A percentile compares a stretch with the other conserved stretches of the same genome.
Evolutionary conservation across 495 filamentous ascomycete species (phyloP).

Genomic region (Pseudevernia furfuracea): DNA sequence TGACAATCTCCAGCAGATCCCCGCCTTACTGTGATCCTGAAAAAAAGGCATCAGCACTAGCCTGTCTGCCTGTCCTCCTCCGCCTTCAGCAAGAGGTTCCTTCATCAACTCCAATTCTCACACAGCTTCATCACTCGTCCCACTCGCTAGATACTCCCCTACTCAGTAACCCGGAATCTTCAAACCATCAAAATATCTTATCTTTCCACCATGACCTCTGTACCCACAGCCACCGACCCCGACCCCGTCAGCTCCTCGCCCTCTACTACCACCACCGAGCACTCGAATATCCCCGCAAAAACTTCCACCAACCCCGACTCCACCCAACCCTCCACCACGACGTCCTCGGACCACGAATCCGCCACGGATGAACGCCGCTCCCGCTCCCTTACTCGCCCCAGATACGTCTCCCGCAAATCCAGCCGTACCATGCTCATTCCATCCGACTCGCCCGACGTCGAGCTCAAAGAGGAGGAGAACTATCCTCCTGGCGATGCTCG

Average conservation of each 20-base stretch:
- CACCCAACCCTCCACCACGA: constrained; percentile 10
- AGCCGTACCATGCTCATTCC: constrained; percentile 77
- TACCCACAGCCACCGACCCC: not conserved
- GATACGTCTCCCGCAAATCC: constrained; percentile 57
- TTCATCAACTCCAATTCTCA: not conserved
- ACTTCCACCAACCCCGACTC: constrained; percentile 10
- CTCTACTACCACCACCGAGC: not conserved
- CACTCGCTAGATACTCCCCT: not conserved
- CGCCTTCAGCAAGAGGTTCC: not conserved
- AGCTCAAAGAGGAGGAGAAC: constrained; percentile 57
- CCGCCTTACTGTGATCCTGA: not conserved
- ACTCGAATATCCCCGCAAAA: not conserved
- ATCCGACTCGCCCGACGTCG: constrained; percentile 59
- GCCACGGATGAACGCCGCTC: not conserved
- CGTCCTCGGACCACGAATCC: constrained; percentile 13
- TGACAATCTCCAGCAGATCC: not conserved
- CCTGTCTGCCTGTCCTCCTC: not conserved
- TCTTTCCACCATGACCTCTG: constrained; percentile 3
- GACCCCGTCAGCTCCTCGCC: not conserved
- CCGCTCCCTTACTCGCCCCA: constrained; percentile 34
- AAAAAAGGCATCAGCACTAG: constrained; percentile 3
- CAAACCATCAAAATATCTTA: not conserved
- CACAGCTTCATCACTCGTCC: not conserved
- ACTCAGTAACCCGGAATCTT: not conserved
- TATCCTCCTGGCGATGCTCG: constrained; percentile 80